Percentiles rank a stretch among this genome's conserved stretches.
These are phyloP conservation scores for Oleoguttula mirabilis DNA, from an alignment of 495 filamentous ascomycete genomes.

Conservation along the genomic window DNA sequence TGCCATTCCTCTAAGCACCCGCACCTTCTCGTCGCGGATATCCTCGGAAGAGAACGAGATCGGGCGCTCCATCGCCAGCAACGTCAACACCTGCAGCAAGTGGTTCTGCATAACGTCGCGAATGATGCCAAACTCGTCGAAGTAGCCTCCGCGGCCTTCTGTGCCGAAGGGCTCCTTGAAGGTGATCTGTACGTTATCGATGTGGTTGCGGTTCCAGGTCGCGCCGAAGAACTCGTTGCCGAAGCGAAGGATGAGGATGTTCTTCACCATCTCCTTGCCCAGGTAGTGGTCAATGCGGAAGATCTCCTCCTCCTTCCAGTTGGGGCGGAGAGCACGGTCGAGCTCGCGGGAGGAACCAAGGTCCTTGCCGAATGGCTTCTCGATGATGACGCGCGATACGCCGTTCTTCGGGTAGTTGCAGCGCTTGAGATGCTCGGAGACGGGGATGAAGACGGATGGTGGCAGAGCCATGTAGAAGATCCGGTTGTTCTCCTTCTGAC, in stretches of 20 bases:
- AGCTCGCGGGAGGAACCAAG: constrained; percentile 86
- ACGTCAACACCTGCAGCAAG: constrained; percentile 86
- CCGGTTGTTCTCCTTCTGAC: constrained; percentile 70
- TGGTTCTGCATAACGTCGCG: constrained; percentile 74
- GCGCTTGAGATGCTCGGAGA: constrained; percentile 91
- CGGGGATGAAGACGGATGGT: constrained; percentile 93
- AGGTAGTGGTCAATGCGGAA: constrained; percentile 99
- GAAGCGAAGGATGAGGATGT: constrained; percentile 95
- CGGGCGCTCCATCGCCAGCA: constrained; percentile 96
- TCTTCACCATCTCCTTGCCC: constrained; percentile 99
- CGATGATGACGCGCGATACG: constrained; percentile 90
- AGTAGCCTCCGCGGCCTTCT: constrained; percentile 98
- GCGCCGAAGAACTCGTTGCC: constrained; percentile 99
- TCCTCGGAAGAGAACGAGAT: constrained; percentile 98
- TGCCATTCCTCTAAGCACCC: constrained; percentile 85
- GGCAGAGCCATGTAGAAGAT: constrained; percentile 99
- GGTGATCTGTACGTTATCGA: constrained; percentile 96
- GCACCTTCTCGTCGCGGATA: constrained; percentile 97
- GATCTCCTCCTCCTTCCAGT: constrained; percentile 99
- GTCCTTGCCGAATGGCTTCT: constrained; percentile 99
- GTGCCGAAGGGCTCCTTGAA: constrained; percentile 99
- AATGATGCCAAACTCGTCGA: constrained; percentile 99
- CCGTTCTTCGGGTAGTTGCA: constrained; percentile 88
- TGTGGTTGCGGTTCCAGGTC: constrained; percentile 98
- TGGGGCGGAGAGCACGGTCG: constrained; percentile 86